A percentile compares a stretch with the other conserved stretches of the same genome.
These are phyloP conservation scores for Blastocystis sp. DNA, from an alignment of 352 stramenopile genomes.

Conservation along the genomic window DNA sequence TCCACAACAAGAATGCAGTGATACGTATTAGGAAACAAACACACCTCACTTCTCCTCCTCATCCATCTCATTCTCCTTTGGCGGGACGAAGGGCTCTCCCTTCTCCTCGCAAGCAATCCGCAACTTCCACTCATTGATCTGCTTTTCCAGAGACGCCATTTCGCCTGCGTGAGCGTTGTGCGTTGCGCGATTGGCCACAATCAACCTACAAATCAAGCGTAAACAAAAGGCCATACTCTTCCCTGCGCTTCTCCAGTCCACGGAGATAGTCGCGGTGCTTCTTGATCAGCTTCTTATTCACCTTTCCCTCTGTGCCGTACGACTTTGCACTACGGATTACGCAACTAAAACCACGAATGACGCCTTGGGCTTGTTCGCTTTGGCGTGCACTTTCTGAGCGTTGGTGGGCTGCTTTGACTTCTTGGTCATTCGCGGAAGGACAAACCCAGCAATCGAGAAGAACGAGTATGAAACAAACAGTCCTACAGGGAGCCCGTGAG, in stretches of 20 bases:
- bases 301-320: neutral
- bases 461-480: neutral
- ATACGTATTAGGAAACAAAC: too few species aligned
- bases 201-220: neutral
- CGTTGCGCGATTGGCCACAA: conserved; percentile 55
- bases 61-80: neutral
- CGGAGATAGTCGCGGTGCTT: conserved; percentile 59
- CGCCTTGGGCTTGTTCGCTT: neutral
- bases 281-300: conserved; percentile 43
- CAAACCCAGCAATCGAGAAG: neutral
- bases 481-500: conserved; percentile 26
- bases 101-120: neutral
- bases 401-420: neutral
- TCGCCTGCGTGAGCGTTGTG: conserved; percentile 58
- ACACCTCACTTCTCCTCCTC: neutral
- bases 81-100: neutral
- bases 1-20: too few species aligned
- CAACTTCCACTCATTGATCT: conserved; percentile 28
- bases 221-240: neutral
- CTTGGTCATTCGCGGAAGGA: neutral
- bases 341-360: neutral
- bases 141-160: conserved; percentile 23
- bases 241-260: conserved; percentile 52
- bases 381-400: neutral
- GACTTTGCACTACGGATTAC: neutral